These are phyloP conservation scores for Amoebophrya sp. DNA, from an alignment of 169 alveolate genomes.

Conservation along the genomic window DNA sequence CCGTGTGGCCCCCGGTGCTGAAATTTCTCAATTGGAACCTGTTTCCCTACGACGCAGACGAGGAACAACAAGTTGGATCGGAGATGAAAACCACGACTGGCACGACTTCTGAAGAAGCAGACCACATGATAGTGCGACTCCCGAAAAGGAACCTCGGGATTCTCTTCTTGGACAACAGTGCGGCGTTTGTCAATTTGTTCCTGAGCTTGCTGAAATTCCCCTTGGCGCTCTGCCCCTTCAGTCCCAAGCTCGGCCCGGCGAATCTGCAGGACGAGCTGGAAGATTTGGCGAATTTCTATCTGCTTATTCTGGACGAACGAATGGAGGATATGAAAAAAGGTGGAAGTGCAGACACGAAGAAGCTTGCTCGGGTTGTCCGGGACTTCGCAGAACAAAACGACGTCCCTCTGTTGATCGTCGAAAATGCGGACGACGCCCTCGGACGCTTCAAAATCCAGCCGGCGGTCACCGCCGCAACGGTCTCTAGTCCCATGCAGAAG, in stretches of 20 bases:
- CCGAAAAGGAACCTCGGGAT: background rate
- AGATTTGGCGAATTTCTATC: background rate
- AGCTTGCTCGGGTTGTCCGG: background rate
- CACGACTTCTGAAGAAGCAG: no score
- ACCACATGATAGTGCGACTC: no score
- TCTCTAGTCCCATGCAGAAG: background rate
- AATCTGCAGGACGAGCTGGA: background rate
- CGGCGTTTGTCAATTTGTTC: background rate
- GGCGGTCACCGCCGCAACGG: background rate
- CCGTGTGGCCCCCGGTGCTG: no score
- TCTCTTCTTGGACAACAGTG: background rate
- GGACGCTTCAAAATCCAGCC: background rate
- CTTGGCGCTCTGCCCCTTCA: background rate
- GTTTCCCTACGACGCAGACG: no score
- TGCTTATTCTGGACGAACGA: background rate
- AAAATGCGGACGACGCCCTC: background rate
- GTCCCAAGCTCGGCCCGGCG: background rate
- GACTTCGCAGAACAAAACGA: background rate
- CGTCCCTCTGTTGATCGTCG: background rate
- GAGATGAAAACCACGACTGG: no score
- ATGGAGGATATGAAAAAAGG: background rate
- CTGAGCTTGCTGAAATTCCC: background rate
- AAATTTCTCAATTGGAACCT: no score
- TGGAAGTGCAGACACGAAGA: background rate
- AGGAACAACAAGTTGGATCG: no score